A percentile compares a stretch with the other conserved stretches of the same genome.
These are phyloP conservation scores for Rhynchosporium secalis DNA, from an alignment of 2,329 filamentous ascomycete genomes.

Conservation along the genomic window DNA sequence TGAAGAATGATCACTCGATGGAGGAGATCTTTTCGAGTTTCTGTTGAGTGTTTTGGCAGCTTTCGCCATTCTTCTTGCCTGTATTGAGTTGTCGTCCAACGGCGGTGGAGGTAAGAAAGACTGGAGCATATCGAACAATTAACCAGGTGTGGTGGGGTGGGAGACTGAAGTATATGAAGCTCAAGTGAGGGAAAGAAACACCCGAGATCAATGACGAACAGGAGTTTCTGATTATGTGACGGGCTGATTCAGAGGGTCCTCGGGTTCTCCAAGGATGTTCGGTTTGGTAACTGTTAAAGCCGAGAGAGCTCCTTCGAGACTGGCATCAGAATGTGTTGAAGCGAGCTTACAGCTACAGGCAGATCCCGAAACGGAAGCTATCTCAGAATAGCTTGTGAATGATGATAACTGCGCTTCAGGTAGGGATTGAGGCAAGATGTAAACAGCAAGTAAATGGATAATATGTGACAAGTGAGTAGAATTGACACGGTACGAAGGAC, in stretches of 20 bases:
- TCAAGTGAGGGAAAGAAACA: background rate
- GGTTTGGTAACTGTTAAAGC: constrained; percentile 29
- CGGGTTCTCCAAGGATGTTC: constrained; percentile 19
- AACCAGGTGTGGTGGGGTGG: constrained; percentile 14
- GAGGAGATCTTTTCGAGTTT: constrained; percentile 28
- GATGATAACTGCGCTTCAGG: constrained; percentile 9
- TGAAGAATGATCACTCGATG: constrained; percentile 40
- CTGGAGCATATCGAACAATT: constrained; percentile 15
- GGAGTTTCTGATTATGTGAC: constrained; percentile 29
- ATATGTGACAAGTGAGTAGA: constrained; percentile 1
- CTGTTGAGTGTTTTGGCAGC: constrained; percentile 28
- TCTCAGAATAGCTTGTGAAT: background rate
- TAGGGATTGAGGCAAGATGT: background rate
- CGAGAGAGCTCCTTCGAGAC: constrained; percentile 25
- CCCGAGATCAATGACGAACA: constrained; percentile 15
- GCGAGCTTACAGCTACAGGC: constrained; percentile 10
- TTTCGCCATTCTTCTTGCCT: constrained; percentile 27
- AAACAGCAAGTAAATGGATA: background rate
- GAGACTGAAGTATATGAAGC: constrained; percentile 7
- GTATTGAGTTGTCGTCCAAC: constrained; percentile 28
- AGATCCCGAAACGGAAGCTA: constrained; percentile 15
- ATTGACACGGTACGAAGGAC: background rate
- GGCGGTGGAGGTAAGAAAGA: constrained; percentile 30
- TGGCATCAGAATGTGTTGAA: constrained; percentile 20
- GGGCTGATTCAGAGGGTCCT: constrained; percentile 26